These are phyloP conservation scores for Thuidium tamariscinum DNA, from an alignment of 225 moss, liverwort and hornwort species.

Conservation along the genomic window DNA sequence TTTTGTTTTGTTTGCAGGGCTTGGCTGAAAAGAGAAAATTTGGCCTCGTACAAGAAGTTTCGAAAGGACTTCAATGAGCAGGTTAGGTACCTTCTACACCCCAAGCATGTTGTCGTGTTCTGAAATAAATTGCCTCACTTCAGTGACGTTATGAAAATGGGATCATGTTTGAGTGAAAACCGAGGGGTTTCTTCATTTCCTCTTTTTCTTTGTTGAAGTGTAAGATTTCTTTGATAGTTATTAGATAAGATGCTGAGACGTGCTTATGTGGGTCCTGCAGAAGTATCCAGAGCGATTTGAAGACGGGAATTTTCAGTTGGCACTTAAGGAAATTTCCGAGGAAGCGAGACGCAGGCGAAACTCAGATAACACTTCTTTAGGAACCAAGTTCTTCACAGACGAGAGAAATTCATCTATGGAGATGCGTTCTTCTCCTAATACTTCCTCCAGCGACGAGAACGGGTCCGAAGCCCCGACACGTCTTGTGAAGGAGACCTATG, in stretches of 20 bases:
- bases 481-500: slow-evolving; percentile 16
- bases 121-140: neutral
- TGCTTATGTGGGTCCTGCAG: slow-evolving; percentile 2
- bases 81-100: slow-evolving; percentile 20
- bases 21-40: slow-evolving; percentile 68
- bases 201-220: neutral
- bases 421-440: slow-evolving; percentile 13
- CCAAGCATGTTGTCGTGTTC: neutral
- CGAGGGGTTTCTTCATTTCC: neutral
- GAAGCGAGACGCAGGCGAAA: slow-evolving; percentile 41
- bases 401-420: slow-evolving; percentile 40
- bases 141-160: neutral
- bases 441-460: slow-evolving; percentile 32
- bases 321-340: slow-evolving; percentile 38
- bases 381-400: slow-evolving; percentile 10
- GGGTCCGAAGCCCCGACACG: slow-evolving; percentile 1
- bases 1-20: slow-evolving; percentile 39
- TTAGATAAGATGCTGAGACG: neutral
- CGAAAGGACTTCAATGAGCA: slow-evolving; percentile 72
- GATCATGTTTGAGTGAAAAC: neutral
- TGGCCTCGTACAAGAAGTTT: slow-evolving; percentile 62
- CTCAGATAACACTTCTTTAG: slow-evolving; percentile 6
- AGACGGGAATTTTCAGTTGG: slow-evolving; percentile 24
- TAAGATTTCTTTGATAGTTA: neutral
- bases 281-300: slow-evolving; percentile 39